Evolutionary conservation across 1,284 basidiomycete species (phyloP), one percentile per base, ranked within the genome.

Genomic region (Boletus sp.): DNA sequence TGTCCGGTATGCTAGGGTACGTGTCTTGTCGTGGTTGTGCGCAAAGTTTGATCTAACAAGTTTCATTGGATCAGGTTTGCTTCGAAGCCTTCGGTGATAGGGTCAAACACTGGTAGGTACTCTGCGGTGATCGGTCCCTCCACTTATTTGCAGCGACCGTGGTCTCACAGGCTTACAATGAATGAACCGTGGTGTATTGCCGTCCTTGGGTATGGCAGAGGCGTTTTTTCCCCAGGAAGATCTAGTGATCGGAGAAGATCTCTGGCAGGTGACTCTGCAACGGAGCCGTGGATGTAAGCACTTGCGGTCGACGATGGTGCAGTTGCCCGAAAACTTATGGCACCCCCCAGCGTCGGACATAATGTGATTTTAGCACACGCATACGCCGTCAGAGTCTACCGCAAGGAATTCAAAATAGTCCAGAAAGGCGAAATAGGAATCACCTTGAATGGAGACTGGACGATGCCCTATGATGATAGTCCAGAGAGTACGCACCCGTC

Each of bases 161-260:
- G 30, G 52, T 51, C 21, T 43, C 37, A 52, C 51, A 87, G 86
- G 86, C 77, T 88, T 50, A 89, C 86, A 0, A 75, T 89, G 73
- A 91, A 91, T 71, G 89, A 92, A 76, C 89, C 88, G 1, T 91
- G 86, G 87, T 87, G 85, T 66, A 78, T 88, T 57, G 81, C 89
- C n/a, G 79, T 86, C 52, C 80, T 89, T 37, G 90, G 90, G 4
- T 87, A 89, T 67, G 85, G 83, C 30, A 78, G 83, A 47, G 88
- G 86, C 30, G 78, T 83, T 5, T 88, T 88, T 65, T 87, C 88
- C 1, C 87, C 87, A n/a, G 87, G 89, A 30, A 80, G 87, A 58
- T 85, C 84, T 57, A 88, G 84, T 70, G 80, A 89, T 71, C 81
- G 87, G 30, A 68, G 69, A 44, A 80, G 81, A 53, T 86, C 81